Percentiles rank a stretch among this genome's conserved stretches.
Conservation (phyloP, 768 basidiomycete genomes). For the Pisolithus tinctorius region DNA sequence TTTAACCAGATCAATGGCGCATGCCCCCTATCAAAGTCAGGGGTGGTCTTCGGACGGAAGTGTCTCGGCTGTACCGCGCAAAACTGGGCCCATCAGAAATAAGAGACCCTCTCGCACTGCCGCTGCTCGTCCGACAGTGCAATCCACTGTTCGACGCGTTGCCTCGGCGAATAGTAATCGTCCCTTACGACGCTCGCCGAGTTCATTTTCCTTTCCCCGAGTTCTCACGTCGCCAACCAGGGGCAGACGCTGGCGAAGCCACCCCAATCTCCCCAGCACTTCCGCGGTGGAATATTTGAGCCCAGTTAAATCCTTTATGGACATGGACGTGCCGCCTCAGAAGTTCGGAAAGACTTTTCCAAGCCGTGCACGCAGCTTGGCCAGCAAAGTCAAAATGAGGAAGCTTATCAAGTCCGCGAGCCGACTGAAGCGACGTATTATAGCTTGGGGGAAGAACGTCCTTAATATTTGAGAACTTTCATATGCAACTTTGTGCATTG, state of each 20-base stretch:
- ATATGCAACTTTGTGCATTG: too few relatives aligned
- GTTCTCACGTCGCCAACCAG: background rate
- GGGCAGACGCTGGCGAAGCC: background rate
- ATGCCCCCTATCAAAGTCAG: conserved; percentile 20
- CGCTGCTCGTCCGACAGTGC: conserved; percentile 9
- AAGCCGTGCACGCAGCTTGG: conserved; percentile 7
- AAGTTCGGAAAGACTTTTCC: conserved; percentile 7
- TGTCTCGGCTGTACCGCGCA: conserved; percentile 4
- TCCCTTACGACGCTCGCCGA: conserved; percentile 5
- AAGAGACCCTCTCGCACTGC: conserved; percentile 19
- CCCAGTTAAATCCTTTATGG: conserved; percentile 24
- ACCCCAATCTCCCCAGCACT: background rate
- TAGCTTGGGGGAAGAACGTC: conserved; percentile 25
- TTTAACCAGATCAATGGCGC: conserved; percentile 25
- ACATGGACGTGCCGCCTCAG: conserved; percentile 21
- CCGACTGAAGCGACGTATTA: conserved; percentile 22
- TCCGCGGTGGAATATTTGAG: conserved; percentile 1
- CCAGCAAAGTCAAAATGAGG: conserved; percentile 14
- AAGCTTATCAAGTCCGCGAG: conserved; percentile 15
- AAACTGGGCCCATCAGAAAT: background rate
- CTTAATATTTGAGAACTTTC: conserved; percentile 1
- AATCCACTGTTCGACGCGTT: conserved; percentile 6
- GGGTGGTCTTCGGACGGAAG: conserved; percentile 14
- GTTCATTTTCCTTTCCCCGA: background rate
- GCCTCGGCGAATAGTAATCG: conserved; percentile 3